Percentiles rank a stretch among this genome's conserved stretches.
These are phyloP conservation scores for Mycena vitilis DNA, from an alignment of 768 basidiomycete genomes.

Conservation along the genomic window DNA sequence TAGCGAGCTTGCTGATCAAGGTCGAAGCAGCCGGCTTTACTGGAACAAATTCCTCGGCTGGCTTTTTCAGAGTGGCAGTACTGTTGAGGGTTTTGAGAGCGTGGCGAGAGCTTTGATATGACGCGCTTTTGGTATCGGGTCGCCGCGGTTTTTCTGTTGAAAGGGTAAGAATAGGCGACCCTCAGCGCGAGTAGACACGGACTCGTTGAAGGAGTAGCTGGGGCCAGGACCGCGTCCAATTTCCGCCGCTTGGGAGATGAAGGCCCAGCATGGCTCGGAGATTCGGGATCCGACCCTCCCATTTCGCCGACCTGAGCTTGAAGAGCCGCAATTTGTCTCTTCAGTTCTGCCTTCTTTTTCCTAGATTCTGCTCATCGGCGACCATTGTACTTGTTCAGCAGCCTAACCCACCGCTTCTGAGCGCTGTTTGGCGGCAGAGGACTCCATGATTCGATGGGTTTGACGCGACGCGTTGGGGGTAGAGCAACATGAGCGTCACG, in stretches of 20 bases:
- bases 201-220: constrained; percentile 62
- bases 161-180: constrained; percentile 40
- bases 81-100: constrained; percentile 22
- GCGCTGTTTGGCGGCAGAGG: constrained; percentile 43
- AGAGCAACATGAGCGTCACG: too few species aligned
- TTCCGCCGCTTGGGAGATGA: constrained; percentile 55
- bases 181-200: constrained; percentile 29
- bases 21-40: constrained; percentile 58
- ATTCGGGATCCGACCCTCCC: constrained; percentile 37
- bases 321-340: constrained; percentile 54
- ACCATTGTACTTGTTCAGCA: too few species aligned
- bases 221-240: constrained; percentile 52
- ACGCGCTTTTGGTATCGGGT: constrained; percentile 22
- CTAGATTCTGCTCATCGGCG: background rate
- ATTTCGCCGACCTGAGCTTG: constrained; percentile 53
- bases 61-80: constrained; percentile 7
- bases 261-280: constrained; percentile 27
- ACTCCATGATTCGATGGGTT: constrained; percentile 48
- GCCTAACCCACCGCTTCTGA: constrained; percentile 34
- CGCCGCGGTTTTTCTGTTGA: constrained; percentile 31
- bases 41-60: constrained; percentile 17
- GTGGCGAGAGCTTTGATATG: constrained; percentile 17
- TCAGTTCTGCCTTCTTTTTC: constrained; percentile 51
- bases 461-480: constrained; percentile 8
- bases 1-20: constrained; percentile 31